Evolutionary conservation across 805 yeast genomes (phyloP).

Genomic region (Nakazawaea sp.): DNA sequence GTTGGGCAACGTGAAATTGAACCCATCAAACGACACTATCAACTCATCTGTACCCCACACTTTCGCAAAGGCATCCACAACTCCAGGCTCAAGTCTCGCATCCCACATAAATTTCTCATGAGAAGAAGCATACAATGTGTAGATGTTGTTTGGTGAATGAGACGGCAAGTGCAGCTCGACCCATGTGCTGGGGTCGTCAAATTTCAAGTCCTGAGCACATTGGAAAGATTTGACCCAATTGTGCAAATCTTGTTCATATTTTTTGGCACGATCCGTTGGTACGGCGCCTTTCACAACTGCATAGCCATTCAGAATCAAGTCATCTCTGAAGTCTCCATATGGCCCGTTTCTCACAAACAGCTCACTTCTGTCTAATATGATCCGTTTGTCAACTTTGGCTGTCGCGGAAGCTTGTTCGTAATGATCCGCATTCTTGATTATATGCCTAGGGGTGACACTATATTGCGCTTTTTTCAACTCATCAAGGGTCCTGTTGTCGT

Average conservation of each 20-base stretch:
- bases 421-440: not conserved
- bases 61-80: conserved; percentile 19
- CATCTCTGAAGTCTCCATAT: conserved; percentile 24
- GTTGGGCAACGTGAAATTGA: conserved; percentile 23
- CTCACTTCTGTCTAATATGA: not conserved
- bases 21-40: conserved; percentile 25
- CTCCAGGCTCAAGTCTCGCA: conserved; percentile 22
- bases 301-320: conserved; percentile 21
- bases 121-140: conserved; percentile 15
- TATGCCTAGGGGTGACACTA: not conserved
- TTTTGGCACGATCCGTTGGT: conserved; percentile 17
- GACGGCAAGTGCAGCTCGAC: conserved; percentile 21
- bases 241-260: conserved; percentile 17
- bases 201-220: conserved; percentile 16
- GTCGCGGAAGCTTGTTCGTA: conserved; percentile 5
- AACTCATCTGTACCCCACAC: conserved; percentile 27
- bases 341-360: conserved; percentile 4
- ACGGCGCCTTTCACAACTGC: conserved; percentile 25
- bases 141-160: conserved; percentile 14
- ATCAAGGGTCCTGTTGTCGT: not conserved
- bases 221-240: conserved; percentile 18
- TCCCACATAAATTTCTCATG: conserved; percentile 30
- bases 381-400: conserved; percentile 7
- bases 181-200: conserved; percentile 23
- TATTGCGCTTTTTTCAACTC: conserved; percentile 4